Percentiles rank a stretch among this genome's conserved stretches.
Conservation (phyloP, 192 early-diverging fungal genomes). For the Phlyctochytrium arcticum region DNA sequence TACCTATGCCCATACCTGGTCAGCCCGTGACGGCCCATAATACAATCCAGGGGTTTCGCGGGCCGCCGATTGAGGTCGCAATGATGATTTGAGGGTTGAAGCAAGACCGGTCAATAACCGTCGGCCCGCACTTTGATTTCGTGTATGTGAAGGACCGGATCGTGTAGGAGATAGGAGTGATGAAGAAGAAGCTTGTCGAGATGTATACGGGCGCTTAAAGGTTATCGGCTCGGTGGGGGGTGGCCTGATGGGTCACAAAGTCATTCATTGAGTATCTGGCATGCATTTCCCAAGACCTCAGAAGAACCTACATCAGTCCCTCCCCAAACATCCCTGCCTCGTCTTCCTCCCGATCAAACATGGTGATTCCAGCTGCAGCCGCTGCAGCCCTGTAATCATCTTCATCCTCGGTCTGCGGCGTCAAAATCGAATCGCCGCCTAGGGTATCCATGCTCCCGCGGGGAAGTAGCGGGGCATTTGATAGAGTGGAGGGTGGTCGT, state of each 20-base stretch:
- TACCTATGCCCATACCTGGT: background rate
- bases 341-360: background rate
- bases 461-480: background rate
- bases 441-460: background rate
- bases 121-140: background rate
- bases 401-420: background rate
- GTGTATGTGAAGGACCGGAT: background rate
- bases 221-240: background rate
- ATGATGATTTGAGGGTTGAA: background rate
- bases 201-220: too few relatives aligned
- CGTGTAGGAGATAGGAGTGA: background rate
- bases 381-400: background rate
- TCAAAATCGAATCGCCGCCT: background rate
- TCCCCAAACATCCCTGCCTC: background rate
- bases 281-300: background rate
- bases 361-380: background rate
- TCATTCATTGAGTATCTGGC: background rate
- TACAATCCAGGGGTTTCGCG: constrained; percentile 16
- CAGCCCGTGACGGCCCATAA: constrained; percentile 6
- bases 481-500: background rate
- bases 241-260: background rate
- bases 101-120: background rate
- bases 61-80: too few relatives aligned
- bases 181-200: background rate
- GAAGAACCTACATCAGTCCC: background rate